Conservation (phyloP, 805 yeast genomes). For the Pichia deserticola region DNA sequence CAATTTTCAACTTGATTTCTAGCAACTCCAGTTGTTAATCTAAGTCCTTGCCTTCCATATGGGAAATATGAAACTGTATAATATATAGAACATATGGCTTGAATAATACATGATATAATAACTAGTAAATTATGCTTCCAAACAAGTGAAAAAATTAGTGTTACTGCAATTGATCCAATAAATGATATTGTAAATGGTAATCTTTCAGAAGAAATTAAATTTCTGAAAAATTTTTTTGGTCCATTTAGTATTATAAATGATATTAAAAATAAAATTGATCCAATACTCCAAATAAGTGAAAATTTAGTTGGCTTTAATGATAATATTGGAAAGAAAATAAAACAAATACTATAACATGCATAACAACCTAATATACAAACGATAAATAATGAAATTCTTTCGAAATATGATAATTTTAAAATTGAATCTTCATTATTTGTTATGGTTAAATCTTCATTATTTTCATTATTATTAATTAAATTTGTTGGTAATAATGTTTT, state of each 20-base stretch:
- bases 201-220: conserved; percentile 62
- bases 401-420: conserved; percentile 64
- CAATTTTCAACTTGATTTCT: conserved; percentile 23
- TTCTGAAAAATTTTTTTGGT: conserved; percentile 61
- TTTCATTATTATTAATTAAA: not conserved
- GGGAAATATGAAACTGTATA: conserved; percentile 89
- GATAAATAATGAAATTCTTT: conserved; percentile 65
- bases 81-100: conserved; percentile 71
- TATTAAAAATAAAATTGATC: conserved; percentile 68
- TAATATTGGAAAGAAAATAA: conserved; percentile 73
- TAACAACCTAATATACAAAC: conserved; percentile 64
- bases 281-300: conserved; percentile 80
- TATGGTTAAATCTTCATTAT: not conserved
- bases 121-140: conserved; percentile 62
- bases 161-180: conserved; percentile 61
- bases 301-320: conserved; percentile 81
- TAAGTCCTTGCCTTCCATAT: conserved; percentile 69
- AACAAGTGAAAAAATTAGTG: conserved; percentile 63
- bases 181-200: conserved; percentile 67
- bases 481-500: not conserved
- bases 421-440: not conserved
- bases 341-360: conserved; percentile 67
- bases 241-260: conserved; percentile 88
- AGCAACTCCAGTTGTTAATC: conserved; percentile 48
- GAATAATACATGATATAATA: conserved; percentile 59